phyloP scores from a whole-genome alignment of 805 yeast genomes.

The Metschnikowia drakensbergensis region DNA sequence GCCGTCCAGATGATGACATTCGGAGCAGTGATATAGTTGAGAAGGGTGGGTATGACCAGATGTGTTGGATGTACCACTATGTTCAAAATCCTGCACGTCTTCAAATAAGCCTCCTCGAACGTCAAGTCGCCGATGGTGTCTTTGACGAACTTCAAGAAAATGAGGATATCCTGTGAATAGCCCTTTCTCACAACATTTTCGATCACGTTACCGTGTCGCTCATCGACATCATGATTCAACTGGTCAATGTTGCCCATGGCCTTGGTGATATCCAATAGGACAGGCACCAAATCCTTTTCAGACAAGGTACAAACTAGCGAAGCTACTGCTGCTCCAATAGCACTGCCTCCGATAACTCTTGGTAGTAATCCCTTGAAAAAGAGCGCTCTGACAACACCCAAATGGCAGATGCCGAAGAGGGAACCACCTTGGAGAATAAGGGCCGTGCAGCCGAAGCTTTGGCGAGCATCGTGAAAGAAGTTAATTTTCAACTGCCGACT shows the following conservation, averaged over 20 bases:
- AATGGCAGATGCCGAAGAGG: slow-evolving; percentile 86
- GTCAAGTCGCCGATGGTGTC: slow-evolving; percentile 77
- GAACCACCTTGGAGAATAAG: slow-evolving; percentile 93
- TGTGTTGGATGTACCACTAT: slow-evolving; percentile 81
- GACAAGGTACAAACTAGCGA: slow-evolving; percentile 73
- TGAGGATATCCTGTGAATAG: slow-evolving; percentile 78
- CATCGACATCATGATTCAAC: slow-evolving; percentile 51
- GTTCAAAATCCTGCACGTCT: slow-evolving; percentile 75
- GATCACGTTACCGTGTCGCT: slow-evolving; percentile 62
- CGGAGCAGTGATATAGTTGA: slow-evolving; percentile 91
- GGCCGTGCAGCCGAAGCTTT: slow-evolving; percentile 88
- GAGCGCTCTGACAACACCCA: slow-evolving; percentile 89
- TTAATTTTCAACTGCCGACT: slow-evolving; percentile 59
- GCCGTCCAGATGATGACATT: slow-evolving; percentile 83
- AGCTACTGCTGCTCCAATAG: slow-evolving; percentile 92
- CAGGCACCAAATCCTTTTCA: slow-evolving; percentile 58
- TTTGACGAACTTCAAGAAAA: slow-evolving; percentile 75
- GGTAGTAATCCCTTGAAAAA: slow-evolving; percentile 74
- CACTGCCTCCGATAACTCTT: slow-evolving; percentile 82
- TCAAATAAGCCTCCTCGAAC: slow-evolving; percentile 86
- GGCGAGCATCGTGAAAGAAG: slow-evolving; percentile 82
- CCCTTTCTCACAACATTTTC: slow-evolving; percentile 76
- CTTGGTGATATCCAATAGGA: slow-evolving; percentile 36
- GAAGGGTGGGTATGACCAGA: slow-evolving; percentile 61
- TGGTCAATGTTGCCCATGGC: slow-evolving; percentile 43